A percentile compares a stretch with the other conserved stretches of the same genome.
phyloP scores from a whole-genome alignment of 345 rosid genomes.

The Populus ilicifolia region DNA sequence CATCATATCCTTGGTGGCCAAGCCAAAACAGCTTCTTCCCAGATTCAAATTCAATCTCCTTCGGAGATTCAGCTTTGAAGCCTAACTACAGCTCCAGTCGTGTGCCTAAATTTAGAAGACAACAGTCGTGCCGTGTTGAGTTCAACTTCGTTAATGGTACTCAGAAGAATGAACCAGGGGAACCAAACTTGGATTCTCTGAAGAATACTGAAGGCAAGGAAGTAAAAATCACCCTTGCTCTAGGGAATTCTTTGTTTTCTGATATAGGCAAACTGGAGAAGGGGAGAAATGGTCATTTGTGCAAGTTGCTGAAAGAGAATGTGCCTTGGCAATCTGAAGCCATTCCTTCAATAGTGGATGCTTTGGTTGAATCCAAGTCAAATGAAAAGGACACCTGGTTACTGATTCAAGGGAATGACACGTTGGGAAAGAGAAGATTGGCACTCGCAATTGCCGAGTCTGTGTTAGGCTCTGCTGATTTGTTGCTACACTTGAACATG shows the following conservation, averaged over 20 bases:
- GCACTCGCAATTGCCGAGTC: conserved; percentile 57
- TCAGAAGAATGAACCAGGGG: conserved; percentile 31
- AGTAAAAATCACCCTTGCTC: conserved; percentile 66
- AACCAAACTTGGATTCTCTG: conserved; percentile 57
- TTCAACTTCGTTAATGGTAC: conserved; percentile 42
- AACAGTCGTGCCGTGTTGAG: conserved; percentile 63
- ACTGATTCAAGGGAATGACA: conserved; percentile 65
- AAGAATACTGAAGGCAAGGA: conserved; percentile 58
- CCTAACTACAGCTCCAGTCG: conserved; percentile 27
- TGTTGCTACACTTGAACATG: conserved; percentile 44
- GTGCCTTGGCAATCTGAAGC: conserved; percentile 70
- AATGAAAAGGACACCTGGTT: conserved; percentile 47
- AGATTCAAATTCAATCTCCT: conserved; percentile 43
- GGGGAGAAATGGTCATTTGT: conserved; percentile 28
- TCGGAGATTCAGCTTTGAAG: conserved; percentile 41
- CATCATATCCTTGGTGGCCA: conserved; percentile 52
- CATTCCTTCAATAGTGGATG: conserved; percentile 48
- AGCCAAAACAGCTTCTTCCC: conserved; percentile 40
- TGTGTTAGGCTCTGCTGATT: conserved; percentile 48
- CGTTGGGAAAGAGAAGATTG: conserved; percentile 64
- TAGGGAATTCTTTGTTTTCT: conserved; percentile 50
- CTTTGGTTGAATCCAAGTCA: conserved; percentile 35
- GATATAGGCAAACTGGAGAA: conserved; percentile 35
- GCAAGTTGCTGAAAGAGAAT: conserved; percentile 47
- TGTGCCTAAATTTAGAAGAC: conserved; percentile 64